Evolutionary conservation across 2,329 filamentous ascomycete genomes (phyloP), one percentile per base, ranked within the genome.

Genomic region (Amauroascus verrucosus): DNA sequence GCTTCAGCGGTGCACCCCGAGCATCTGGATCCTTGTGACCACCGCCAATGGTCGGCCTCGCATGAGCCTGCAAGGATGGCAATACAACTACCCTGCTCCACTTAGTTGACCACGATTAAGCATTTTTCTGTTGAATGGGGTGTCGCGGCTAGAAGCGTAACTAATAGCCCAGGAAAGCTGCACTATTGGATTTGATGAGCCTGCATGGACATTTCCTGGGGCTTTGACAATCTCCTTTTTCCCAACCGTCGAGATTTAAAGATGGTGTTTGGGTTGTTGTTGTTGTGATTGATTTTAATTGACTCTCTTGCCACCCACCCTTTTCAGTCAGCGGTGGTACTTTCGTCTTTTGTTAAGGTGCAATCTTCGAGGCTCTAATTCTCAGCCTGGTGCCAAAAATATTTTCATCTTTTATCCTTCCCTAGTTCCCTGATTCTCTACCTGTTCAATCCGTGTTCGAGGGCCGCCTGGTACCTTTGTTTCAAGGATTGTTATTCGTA

Each of bases 141-240:
- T 50, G 37, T 50, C 48, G 37, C 37, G 48, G 48, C 48, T 43
- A 50, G 38, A 43, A 50, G 48, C 37, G 37, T 40, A 41, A 50
- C 37, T 50, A 30, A 30, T 43, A 14, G 37, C 48, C 22, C 35
- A 41, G 48, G 11, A 50, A 41, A 40, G 35, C 14, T 35, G 18
- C 30, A 38, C 46, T 48, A 48, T 48, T 48, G 46, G 48, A 41
- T 33, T 30, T 28, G 22, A 14, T 45, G 41, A 16, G 11, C 41
- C 24, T 43, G 5, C 16, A 4, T 28, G 18, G 16, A 16, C 6
- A 6, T 28, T 35, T 38, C 28, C 18, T 5, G 38, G 28, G 18
- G 11, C 14, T 41, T 50, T 43, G 48, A 40, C 26, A 20, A 20
- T 50, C 26, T 32, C n/a, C n/a, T 33, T 33, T 22, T 35, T 24